Evolutionary conservation across 345 rosid genomes (phyloP).

Genomic region (Murraya koenigii): DNA sequence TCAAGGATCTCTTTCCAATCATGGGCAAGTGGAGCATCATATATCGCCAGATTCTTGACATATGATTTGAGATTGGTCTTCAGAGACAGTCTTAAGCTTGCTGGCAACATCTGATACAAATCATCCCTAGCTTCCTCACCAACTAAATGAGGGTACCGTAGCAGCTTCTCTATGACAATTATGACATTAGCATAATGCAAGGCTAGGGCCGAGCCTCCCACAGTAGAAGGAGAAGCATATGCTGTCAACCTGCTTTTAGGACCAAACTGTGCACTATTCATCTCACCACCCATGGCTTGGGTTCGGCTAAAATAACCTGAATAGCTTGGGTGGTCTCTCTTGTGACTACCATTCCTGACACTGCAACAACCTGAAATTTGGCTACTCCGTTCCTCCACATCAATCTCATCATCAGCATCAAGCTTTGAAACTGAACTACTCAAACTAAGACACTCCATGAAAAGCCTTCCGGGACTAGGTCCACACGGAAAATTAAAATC

Average conservation of each 20-base stretch:
- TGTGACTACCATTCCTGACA: constrained; percentile 30
- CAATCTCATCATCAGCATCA: constrained; percentile 45
- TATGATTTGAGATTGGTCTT: constrained; percentile 70
- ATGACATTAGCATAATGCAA: constrained; percentile 88
- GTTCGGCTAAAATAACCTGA: constrained; percentile 26
- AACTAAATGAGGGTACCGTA: constrained; percentile 84
- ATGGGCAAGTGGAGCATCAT: constrained; percentile 91
- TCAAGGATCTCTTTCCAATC: constrained; percentile 91
- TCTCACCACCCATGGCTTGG: constrained; percentile 18
- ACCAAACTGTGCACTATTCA: constrained; percentile 37
- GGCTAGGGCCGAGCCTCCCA: constrained; percentile 91
- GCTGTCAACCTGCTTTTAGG: constrained; percentile 50
- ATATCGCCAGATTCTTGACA: constrained; percentile 74
- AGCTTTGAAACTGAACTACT: constrained; percentile 59
- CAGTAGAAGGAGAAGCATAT: constrained; percentile 60
- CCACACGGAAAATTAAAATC: constrained; percentile 79
- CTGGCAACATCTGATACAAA: constrained; percentile 89
- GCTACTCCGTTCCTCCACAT: constrained; percentile 37
- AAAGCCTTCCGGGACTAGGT: constrained; percentile 75
- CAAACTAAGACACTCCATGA: constrained; percentile 80
- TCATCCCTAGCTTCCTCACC: constrained; percentile 96
- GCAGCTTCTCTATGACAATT: constrained; percentile 85
- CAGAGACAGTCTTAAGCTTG: constrained; percentile 66
- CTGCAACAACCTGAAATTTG: constrained; percentile 46
- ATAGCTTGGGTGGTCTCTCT: constrained; percentile 27